Conservation (phyloP, 1,284 basidiomycete genomes). For the Marasmius oreades region DNA sequence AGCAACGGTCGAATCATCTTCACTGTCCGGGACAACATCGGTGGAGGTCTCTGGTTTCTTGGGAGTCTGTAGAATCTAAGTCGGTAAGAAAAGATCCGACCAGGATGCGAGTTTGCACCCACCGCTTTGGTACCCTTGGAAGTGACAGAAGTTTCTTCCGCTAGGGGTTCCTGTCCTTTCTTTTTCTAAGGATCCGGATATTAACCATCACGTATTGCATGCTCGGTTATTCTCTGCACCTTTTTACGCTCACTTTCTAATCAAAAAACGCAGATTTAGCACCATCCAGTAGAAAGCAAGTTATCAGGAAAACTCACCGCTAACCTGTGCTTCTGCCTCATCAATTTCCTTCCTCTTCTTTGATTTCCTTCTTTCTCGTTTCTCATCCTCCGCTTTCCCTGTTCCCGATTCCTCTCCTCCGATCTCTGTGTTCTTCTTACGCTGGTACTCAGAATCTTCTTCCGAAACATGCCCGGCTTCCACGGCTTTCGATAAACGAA, state of each 20-base stretch:
- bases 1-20: background rate
- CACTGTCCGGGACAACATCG: background rate
- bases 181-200: background rate
- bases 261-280: too few relatives aligned
- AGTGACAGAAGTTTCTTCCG: background rate
- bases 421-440: background rate
- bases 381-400: background rate
- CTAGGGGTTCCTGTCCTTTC: background rate
- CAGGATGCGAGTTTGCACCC: background rate
- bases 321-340: background rate
- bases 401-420: background rate
- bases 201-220: background rate
- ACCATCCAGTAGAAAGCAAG: too few relatives aligned
- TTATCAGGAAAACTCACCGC: background rate
- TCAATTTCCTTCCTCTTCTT: background rate
- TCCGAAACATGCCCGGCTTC: background rate
- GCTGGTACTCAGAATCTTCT: background rate
- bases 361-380: background rate
- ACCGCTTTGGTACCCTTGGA: background rate
- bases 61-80: background rate
- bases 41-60: background rate
- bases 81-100: background rate
- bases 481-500: background rate
- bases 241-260: too few relatives aligned
- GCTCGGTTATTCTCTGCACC: background rate